Base-by-base conservation (phyloP, 2,329 filamentous ascomycete species). In the Samsoniella hepiali region DNA sequence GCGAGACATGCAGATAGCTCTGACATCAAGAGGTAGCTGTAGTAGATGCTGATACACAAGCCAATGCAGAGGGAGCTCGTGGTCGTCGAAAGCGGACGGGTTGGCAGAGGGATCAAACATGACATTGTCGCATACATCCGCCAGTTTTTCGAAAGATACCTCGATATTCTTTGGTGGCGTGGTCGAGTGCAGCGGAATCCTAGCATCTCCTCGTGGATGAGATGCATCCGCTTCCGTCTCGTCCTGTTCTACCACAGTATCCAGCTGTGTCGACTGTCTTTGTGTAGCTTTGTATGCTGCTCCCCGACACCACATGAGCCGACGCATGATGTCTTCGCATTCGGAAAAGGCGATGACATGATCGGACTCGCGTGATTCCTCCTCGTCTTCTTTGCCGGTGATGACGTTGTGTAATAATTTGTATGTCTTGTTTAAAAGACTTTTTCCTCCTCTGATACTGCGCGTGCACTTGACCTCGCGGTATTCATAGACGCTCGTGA, bases 401-500 rank as follows among this genome's bases (percentile, higher is more conserved):
- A 68, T 69, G 66, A 72, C 68, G 58, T 49, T 62, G 38, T 72
- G 82, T 3, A 94, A 74, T 22, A 90, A 73, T 63, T 82, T 83
- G 68, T 88, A 90, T 69, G 92, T 88, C 63, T 88, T 84, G 68
- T 89, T 82, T 50, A 89, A 84, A 27, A 98, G 78, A 63, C 84
- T 74, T 71, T 88, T 93, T 64, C 89, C 92, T 40, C 87, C 93
- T 67, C 95, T 83, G 15, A 91, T 81, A 45, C 86, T 94, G 61
- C 91, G 84, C 63, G 82, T 85, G 61, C 86, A 86, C 17, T 83
- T 81, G 1, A 97, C 86, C 73, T 96, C 93, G 61, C 91, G 88
- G 73, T 93, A 97, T 76, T 99, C 95, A 72, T 93, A 98, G 7
- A 98, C 83, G 6, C 88, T 90, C 0, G 92, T 96, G 29, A 96